Percentiles rank a stretch among this genome's conserved stretches.
Conservation (phyloP, 495 filamentous ascomycete genomes). For the Neurospora africana region DNA sequence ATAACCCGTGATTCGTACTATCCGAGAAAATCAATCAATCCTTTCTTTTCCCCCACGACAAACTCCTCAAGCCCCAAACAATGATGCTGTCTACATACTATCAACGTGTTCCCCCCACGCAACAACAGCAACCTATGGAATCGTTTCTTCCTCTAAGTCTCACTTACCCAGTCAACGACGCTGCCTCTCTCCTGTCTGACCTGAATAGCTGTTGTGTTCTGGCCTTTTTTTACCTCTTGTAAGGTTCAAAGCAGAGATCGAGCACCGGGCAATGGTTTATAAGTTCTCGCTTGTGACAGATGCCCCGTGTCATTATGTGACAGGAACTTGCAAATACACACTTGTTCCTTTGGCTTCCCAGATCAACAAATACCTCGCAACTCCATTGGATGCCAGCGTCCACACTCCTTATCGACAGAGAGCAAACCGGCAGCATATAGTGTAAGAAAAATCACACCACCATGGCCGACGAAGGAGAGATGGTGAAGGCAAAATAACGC, state of each 20-base stretch:
- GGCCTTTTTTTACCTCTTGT: neutral
- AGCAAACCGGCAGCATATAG: neutral
- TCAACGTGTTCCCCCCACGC: neutral
- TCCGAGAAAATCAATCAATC: neutral
- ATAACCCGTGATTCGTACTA: neutral
- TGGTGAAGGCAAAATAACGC: neutral
- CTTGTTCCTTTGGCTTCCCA: neutral
- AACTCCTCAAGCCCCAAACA: slow-evolving; percentile 1
- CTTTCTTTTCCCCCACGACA: neutral
- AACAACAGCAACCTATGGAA: neutral
- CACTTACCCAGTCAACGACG: neutral
- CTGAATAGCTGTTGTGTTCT: neutral
- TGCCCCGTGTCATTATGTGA: neutral
- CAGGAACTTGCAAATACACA: neutral
- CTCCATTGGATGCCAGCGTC: neutral
- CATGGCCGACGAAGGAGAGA: neutral
- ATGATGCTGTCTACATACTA: neutral
- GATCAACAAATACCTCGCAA: neutral
- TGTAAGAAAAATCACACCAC: neutral
- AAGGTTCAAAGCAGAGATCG: neutral
- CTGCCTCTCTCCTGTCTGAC: neutral
- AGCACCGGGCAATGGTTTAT: neutral
- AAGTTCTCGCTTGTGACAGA: neutral
- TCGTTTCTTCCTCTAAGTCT: neutral
- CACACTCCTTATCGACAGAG: neutral